These are phyloP conservation scores for Lasiodiplodia hormozganensis DNA, from an alignment of 2,329 filamentous ascomycete genomes.

Conservation along the genomic window DNA sequence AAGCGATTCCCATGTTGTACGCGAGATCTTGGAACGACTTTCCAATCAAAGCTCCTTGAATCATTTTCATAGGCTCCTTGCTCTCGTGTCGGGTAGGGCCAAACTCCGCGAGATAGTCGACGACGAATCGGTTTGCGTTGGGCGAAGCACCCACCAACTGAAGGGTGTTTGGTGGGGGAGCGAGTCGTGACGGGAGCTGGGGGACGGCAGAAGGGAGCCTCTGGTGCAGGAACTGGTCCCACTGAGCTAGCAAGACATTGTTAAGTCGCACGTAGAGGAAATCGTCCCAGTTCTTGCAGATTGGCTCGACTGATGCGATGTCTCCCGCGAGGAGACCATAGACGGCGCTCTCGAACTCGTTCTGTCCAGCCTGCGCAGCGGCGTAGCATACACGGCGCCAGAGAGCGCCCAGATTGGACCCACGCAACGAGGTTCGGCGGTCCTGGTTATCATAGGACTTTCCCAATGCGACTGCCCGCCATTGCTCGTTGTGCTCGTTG, in stretches of 20 bases:
- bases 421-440: conserved; percentile 20
- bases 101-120: conserved; percentile 66
- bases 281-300: conserved; percentile 84
- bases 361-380: conserved; percentile 71
- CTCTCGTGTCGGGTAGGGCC: conserved; percentile 65
- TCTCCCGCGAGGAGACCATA: conserved; percentile 92
- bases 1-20: conserved; percentile 51
- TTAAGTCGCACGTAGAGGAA: conserved; percentile 88
- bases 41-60: conserved; percentile 78
- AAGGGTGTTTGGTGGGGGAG: conserved; percentile 69
- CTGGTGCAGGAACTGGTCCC: conserved; percentile 71
- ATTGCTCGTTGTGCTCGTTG: conserved; percentile 81
- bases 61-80: conserved; percentile 70
- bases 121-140: conserved; percentile 61
- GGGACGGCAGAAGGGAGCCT: conserved; percentile 31
- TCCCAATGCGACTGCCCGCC: conserved; percentile 85
- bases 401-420: conserved; percentile 55
- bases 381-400: conserved; percentile 82
- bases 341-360: conserved; percentile 85
- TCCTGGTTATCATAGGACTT: conserved; percentile 63
- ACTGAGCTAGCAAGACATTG: conserved; percentile 78
- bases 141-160: conserved; percentile 66
- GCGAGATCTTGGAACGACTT: conserved; percentile 58
- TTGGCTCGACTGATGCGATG: conserved; percentile 74
- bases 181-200: conserved; percentile 63